phyloP scores from a whole-genome alignment of 768 basidiomycete genomes.

The Termitomyces sp. region DNA sequence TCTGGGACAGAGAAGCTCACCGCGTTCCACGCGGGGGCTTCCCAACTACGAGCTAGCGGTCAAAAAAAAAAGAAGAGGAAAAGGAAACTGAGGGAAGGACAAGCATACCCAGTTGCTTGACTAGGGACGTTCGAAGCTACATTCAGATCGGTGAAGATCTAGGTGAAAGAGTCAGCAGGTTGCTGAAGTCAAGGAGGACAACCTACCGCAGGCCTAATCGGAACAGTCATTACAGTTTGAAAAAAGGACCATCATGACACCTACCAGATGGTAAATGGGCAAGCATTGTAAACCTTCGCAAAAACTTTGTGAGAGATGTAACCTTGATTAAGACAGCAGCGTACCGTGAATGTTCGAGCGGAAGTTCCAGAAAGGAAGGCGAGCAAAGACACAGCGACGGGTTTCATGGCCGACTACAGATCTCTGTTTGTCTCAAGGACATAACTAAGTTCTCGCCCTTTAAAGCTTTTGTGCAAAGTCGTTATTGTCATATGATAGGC shows the following conservation, averaged over 20 bases:
- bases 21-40: constrained; percentile 30
- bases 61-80: too few relatives aligned
- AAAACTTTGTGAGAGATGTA: background rate
- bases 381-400: constrained; percentile 14
- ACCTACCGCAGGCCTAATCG: constrained; percentile 34
- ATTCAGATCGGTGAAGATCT: constrained; percentile 61
- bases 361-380: constrained; percentile 21
- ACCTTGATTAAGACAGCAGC: background rate
- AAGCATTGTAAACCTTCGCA: constrained; percentile 48
- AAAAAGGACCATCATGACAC: background rate
- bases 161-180: background rate
- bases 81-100: background rate
- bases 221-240: background rate
- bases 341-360: constrained; percentile 54
- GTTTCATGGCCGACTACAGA: constrained; percentile 21
- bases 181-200: background rate
- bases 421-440: background rate
- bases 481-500: background rate
- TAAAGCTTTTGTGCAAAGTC: background rate
- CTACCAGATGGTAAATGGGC: constrained; percentile 69
- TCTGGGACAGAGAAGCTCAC: constrained; percentile 54
- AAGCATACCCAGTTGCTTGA: constrained; percentile 40
- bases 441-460: background rate
- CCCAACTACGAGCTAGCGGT: constrained; percentile 29
- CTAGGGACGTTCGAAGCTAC: constrained; percentile 43